These are phyloP conservation scores for Lomentospora prolificans DNA, from an alignment of 2,329 filamentous ascomycete species.

Conservation along the genomic window DNA sequence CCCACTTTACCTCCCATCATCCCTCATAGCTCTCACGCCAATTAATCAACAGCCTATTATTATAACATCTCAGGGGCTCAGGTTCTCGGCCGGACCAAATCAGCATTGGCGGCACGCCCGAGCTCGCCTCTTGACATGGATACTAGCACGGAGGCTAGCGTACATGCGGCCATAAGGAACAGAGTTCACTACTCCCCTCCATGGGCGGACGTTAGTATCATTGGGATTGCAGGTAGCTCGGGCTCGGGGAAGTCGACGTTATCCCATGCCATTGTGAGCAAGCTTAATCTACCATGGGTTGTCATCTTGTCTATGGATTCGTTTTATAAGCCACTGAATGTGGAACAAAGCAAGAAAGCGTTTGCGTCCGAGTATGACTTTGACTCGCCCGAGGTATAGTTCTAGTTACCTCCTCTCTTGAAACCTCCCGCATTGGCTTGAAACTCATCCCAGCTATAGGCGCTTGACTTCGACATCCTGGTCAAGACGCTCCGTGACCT, in stretches of 20 bases:
- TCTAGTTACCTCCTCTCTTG: background rate
- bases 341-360: conserved; percentile 68
- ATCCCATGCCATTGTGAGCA: conserved; percentile 80
- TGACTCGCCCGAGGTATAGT: conserved; percentile 65
- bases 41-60: background rate
- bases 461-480: conserved; percentile 87
- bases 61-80: no score
- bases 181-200: conserved; percentile 79
- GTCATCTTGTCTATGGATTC: conserved; percentile 98
- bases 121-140: background rate
- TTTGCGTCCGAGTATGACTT: conserved; percentile 94
- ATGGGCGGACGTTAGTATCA: conserved; percentile 94
- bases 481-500: conserved; percentile 72
- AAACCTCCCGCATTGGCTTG: background rate
- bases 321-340: conserved; percentile 84
- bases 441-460: conserved; percentile 26
- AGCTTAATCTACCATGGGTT: conserved; percentile 91
- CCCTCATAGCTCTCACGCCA: no score
- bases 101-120: background rate
- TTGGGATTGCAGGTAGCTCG: conserved; percentile 89
- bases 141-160: background rate
- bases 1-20: no score
- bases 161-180: conserved; percentile 40
- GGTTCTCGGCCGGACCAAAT: background rate
- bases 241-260: conserved; percentile 92